These are phyloP conservation scores for Eimeria praecox DNA, from an alignment of 169 alveolate species.

Conservation along the genomic window DNA sequence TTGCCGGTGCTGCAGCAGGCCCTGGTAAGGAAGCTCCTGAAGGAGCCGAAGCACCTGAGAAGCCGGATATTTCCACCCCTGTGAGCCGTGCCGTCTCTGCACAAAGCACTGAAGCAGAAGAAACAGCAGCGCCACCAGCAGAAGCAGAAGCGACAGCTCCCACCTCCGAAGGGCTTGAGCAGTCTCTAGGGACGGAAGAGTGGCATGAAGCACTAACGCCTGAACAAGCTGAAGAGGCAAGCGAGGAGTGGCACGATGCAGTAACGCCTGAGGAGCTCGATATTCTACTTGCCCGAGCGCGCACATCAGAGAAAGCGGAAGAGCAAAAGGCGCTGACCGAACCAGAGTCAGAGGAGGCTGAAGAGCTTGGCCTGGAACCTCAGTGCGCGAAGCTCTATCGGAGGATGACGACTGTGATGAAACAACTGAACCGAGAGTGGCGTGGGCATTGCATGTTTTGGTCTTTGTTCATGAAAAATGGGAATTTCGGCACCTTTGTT, in stretches of 20 bases:
- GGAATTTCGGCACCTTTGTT: background rate
- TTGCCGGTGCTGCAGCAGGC: background rate
- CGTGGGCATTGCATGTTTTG: constrained; percentile 28
- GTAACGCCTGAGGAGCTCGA: background rate
- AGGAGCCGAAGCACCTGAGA: background rate
- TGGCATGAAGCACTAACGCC: constrained; percentile 4
- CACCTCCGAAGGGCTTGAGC: background rate
- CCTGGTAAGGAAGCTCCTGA: background rate
- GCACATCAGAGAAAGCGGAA: background rate
- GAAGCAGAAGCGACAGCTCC: background rate
- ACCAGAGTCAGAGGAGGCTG: background rate
- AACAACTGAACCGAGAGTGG: background rate
- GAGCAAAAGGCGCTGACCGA: background rate
- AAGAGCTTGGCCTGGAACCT: background rate
- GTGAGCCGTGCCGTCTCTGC: background rate
- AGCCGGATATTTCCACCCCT: background rate
- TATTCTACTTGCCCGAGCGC: background rate
- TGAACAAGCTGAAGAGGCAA: background rate
- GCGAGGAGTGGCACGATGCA: constrained; percentile 5
- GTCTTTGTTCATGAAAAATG: background rate
- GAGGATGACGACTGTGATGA: background rate
- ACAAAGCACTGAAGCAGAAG: background rate
- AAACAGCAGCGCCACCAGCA: background rate
- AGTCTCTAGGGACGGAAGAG: background rate
- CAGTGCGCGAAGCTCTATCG: background rate